phyloP scores from a whole-genome alignment of 2,329 filamentous ascomycete genomes.

The Pseudogymnoascus sp. region DNA sequence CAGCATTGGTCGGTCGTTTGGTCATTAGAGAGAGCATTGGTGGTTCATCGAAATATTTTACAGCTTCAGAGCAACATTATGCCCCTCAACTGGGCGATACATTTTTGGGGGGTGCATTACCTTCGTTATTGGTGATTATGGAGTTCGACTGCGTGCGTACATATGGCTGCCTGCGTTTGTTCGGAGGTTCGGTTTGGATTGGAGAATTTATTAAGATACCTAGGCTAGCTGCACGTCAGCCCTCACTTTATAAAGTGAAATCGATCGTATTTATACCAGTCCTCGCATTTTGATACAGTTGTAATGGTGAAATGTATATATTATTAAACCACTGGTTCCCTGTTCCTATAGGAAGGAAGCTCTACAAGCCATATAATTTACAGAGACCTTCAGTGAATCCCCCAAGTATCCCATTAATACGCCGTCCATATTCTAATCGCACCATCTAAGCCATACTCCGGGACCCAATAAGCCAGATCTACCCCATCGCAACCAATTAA shows the following conservation, averaged over 20 bases:
- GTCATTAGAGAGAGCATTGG: conserved; percentile 6
- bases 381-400: neutral
- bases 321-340: neutral
- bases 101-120: neutral
- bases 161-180: conserved; percentile 6
- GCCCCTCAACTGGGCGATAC: conserved; percentile 6
- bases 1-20: conserved; percentile 2
- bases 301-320: neutral
- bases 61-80: neutral
- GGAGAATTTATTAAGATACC: conserved; percentile 7
- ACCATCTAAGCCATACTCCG: neutral
- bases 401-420: neutral
- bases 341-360: too few relatives aligned
- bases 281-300: neutral
- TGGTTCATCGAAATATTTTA: conserved; percentile 5
- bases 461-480: neutral
- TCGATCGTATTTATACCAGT: neutral
- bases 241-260: neutral
- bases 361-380: neutral
- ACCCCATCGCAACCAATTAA: neutral
- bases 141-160: conserved; percentile 7
- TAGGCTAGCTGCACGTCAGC: conserved; percentile 2
- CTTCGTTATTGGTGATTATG: neutral
- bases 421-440: neutral
- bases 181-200: neutral